These are phyloP conservation scores for Rhododendron ferrugineum DNA, from an alignment of 148 eudicot species.

Conservation along the genomic window DNA sequence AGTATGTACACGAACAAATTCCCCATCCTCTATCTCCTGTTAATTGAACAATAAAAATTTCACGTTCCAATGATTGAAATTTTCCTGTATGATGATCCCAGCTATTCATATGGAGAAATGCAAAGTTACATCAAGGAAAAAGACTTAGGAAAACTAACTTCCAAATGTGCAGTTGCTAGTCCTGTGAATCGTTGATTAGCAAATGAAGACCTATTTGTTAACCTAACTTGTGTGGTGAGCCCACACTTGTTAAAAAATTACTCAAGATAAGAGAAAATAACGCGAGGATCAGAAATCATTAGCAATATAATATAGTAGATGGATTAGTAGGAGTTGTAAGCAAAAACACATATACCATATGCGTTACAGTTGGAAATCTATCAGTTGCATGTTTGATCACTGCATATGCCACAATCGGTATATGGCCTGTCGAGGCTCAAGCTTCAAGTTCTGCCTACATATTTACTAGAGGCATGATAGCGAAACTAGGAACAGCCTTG, in stretches of 20 bases:
- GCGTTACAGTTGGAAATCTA: not conserved
- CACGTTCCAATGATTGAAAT: not conserved
- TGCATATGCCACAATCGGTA: not conserved
- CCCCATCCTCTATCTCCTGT: constrained; percentile 71
- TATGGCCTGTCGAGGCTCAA: not conserved
- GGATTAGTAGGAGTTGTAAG: not conserved
- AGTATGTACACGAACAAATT: constrained; percentile 75
- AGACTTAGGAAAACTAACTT: not conserved
- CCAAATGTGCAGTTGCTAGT: not conserved
- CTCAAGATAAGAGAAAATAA: not conserved
- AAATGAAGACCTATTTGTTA: not conserved
- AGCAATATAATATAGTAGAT: not conserved
- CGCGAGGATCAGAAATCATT: not conserved
- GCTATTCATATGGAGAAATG: not conserved
- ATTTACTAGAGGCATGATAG: not conserved
- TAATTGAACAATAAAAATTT: not conserved
- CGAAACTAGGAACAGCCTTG: not conserved
- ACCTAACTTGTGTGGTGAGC: not conserved
- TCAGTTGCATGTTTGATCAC: not conserved
- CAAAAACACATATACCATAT: not conserved
- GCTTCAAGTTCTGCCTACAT: not conserved
- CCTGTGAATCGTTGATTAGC: not conserved
- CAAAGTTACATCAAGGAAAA: not conserved
- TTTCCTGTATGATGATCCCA: not conserved
- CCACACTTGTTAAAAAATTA: not conserved